A percentile compares a stretch with the other conserved stretches of the same genome.
phyloP scores from a whole-genome alignment of 306 rosid species.

The Castanospermum australe region DNA sequence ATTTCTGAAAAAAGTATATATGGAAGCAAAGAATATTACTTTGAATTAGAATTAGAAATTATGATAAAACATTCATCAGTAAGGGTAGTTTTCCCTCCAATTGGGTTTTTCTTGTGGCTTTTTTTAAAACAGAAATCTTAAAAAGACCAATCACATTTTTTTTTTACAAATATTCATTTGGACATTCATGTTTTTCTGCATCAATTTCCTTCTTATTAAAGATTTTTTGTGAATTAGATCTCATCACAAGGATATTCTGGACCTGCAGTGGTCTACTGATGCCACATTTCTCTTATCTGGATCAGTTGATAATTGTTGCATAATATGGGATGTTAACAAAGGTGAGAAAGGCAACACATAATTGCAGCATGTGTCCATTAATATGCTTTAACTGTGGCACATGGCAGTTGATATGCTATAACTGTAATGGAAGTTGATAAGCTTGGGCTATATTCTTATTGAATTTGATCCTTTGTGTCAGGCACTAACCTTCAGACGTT shows the following conservation, averaged over 20 bases:
- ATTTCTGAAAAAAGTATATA: neutral
- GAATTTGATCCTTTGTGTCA: constrained; percentile 32
- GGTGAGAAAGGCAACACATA: constrained; percentile 42
- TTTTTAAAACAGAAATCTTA: neutral
- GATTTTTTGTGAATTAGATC: constrained; percentile 56
- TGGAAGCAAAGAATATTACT: neutral
- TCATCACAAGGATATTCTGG: constrained; percentile 90
- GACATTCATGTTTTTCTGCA: constrained; percentile 6
- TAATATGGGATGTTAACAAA: constrained; percentile 90
- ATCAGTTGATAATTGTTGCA: constrained; percentile 93
- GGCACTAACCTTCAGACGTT: constrained; percentile 86
- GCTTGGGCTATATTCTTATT: constrained; percentile 11
- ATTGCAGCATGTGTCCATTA: neutral
- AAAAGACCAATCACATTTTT: neutral
- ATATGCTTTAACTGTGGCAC: neutral
- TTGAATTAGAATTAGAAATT: neutral
- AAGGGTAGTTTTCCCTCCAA: neutral
- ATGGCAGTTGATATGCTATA: constrained; percentile 18
- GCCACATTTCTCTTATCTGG: constrained; percentile 75
- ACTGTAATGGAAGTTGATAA: neutral
- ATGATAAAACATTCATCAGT: neutral
- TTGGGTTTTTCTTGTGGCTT: neutral
- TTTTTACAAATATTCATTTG: neutral
- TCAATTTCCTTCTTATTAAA: constrained; percentile 20
- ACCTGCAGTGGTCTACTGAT: constrained; percentile 86